These are phyloP conservation scores for Trypanosoma lewisi DNA, from an alignment of 208 protist genomes.

Conservation along the genomic window DNA sequence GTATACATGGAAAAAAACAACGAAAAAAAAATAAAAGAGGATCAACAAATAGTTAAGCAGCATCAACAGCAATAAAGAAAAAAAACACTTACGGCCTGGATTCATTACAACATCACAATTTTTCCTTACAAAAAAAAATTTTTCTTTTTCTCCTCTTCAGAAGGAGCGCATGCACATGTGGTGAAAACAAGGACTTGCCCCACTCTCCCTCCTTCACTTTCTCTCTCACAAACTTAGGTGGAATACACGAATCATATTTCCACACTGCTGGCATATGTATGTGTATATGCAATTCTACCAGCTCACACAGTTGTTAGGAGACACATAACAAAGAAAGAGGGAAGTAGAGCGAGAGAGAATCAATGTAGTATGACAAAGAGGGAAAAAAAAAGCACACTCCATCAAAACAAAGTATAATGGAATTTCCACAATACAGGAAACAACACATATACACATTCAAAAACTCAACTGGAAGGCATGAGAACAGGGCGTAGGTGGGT, in stretches of 20 bases:
- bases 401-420: too few relatives aligned
- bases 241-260: too few relatives aligned
- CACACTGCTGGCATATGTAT: too few relatives aligned
- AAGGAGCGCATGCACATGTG: background rate
- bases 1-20: background rate
- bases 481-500: conserved; percentile 54
- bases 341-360: background rate
- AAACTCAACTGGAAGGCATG: conserved; percentile 3
- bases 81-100: too few relatives aligned
- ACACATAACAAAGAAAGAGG: background rate
- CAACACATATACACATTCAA: background rate
- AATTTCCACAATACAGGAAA: too few relatives aligned
- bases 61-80: too few relatives aligned
- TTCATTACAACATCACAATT: too few relatives aligned
- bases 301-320: background rate
- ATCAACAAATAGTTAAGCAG: background rate
- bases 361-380: background rate
- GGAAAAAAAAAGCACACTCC: conserved; percentile 8
- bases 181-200: background rate
- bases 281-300: background rate
- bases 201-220: background rate
- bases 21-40: conserved; percentile 6
- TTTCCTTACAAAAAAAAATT: too few relatives aligned
- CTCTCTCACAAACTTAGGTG: too few relatives aligned
- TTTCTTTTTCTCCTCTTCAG: background rate